Base-by-base conservation (phyloP, 2,329 filamentous ascomycete species). In the Amesomyces nigricolor region DNA sequence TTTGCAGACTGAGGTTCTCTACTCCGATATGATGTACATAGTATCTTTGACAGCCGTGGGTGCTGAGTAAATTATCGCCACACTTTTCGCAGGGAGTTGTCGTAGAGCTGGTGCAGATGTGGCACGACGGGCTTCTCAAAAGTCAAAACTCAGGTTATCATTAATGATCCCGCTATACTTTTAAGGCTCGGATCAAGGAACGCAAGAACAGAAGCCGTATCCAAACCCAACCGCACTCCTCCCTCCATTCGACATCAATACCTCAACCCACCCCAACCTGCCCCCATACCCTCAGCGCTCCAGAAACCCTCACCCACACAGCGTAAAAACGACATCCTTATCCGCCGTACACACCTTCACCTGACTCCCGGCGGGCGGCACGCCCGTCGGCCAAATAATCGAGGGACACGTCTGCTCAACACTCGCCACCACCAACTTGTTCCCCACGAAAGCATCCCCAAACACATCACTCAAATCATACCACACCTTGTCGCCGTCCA, bases 391-490 rank as follows among this genome's bases (percentile, higher is more conserved):
- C 72, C 72, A 75, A 8, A 66, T 62, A 38, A 75, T 74, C 4
- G 60, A 50, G 1, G 66, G 66, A 64, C 73, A 75, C 2, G 56
- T 60, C 5, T 53, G 37, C 38, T 69, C 59, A 37, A 61, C 61
- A 56, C 68, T 70, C 6, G 54, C 51, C 10, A 61, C 60, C 8
- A 71, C 63, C 8, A 74, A 19, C 63, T 68, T 71, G 46, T 63
- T 57, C 7, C 71, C 70, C 11, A 47, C 51, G 22, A 75, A 73
- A 4, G 67, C 61, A 52, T 73, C 66, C n/a, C 73, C 73, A 47
- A 74, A 74, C 14, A 73, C 68, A 57, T 68, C 66, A 62, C 65
- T 70, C 22, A 75, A 62, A 56, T 74, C 73, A 55, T 73, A 74
- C 68, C 68, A 75, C 50, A 75, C 55, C 5, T 57, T 58, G 50